Evolutionary conservation across 805 yeast genomes (phyloP), one percentile per base, ranked within the genome.

Genomic region (Huiozyma naganishii): DNA sequence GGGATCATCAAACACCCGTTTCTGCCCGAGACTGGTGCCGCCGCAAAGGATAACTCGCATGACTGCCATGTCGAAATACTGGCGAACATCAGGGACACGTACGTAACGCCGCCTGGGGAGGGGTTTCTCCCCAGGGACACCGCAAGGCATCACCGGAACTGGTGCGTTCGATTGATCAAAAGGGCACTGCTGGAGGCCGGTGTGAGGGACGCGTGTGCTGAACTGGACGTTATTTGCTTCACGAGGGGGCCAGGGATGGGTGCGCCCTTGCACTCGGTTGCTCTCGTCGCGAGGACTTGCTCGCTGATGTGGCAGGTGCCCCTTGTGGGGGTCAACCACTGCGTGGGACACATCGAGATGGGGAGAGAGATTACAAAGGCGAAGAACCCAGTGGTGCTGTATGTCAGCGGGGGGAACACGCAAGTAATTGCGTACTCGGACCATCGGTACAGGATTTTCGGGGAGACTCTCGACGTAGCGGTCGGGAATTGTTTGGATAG

Each of bases 211-310:
- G 61, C 62, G 2, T 32, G 50, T 1, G 68, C 72, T 6, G 83
- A 83, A 39, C 56, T 82, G 6, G 89, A 83, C 62, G 80, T 84
- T 41, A 83, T 92, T 40, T 87, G 95, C 61, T 92, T 92, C 61
- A 92, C 98, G 1, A 94, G 84, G 64, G 98, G 98, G 5, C 99
- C 98, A 0, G 99, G 99, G 1, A 92, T 92, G 97, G 99, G 99
- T 2, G 97, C 97, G 0, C 99, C 99, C 0, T 67, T 92, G 42
- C 95, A 92, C 54, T 79, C 90, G 44, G 96, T 88, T 35, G 97
- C 83, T 3, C 72, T 92, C 40, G 94, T 95, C 1, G 97, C 98
- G 1, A 70, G 99, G 57, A 80, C 96, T 0, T 65, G 89, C 34
- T 70, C 87, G 7, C 78, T 82, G 52, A 58, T 90, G 51, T 87